Percentiles rank a stretch among this genome's conserved stretches.
Conservation (phyloP, 2,329 filamentous ascomycete genomes). For the Beauveria scarabaeidicola region DNA sequence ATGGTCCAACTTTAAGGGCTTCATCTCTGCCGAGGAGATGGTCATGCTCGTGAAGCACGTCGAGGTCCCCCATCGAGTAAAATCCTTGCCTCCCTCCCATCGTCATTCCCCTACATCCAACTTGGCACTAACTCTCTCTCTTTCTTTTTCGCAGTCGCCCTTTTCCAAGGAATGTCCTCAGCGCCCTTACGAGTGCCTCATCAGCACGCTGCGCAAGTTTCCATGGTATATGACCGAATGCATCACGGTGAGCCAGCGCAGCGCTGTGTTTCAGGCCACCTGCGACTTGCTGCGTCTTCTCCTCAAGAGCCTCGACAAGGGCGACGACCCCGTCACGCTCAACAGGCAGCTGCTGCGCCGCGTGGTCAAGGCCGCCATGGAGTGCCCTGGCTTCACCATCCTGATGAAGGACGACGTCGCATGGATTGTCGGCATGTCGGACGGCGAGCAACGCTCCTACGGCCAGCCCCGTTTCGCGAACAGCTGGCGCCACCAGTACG, state of each 20-base stretch:
- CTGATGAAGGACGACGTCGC: conserved; percentile 54
- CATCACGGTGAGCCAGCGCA: conserved; percentile 51
- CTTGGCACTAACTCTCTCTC: neutral
- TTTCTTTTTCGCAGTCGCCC: conserved; percentile 37
- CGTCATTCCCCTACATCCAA: neutral
- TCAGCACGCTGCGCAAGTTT: conserved; percentile 54
- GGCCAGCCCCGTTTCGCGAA: conserved; percentile 40
- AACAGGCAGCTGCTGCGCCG: conserved; percentile 46
- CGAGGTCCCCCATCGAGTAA: conserved; percentile 52
- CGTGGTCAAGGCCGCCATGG: conserved; percentile 42
- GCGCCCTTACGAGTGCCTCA: conserved; percentile 56
- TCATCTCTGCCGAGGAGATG: conserved; percentile 55
- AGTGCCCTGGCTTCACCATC: conserved; percentile 52
- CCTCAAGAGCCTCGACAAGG: conserved; percentile 29
- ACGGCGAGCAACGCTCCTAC: conserved; percentile 28
- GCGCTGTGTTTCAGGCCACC: conserved; percentile 42
- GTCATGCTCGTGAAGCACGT: conserved; percentile 56
- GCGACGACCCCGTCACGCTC: conserved; percentile 35
- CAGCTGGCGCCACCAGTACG: conserved; percentile 45
- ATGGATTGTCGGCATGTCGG: conserved; percentile 28
- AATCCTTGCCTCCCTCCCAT: conserved; percentile 19
- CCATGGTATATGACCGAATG: conserved; percentile 51
- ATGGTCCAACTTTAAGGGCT: conserved; percentile 49
- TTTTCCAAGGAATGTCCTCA: conserved; percentile 54
- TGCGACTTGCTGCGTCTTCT: conserved; percentile 41